Percentiles rank a stretch among this genome's conserved stretches.
Conservation (phyloP, 1,139 yeast genomes). For the Yamadazyma blattariae region DNA sequence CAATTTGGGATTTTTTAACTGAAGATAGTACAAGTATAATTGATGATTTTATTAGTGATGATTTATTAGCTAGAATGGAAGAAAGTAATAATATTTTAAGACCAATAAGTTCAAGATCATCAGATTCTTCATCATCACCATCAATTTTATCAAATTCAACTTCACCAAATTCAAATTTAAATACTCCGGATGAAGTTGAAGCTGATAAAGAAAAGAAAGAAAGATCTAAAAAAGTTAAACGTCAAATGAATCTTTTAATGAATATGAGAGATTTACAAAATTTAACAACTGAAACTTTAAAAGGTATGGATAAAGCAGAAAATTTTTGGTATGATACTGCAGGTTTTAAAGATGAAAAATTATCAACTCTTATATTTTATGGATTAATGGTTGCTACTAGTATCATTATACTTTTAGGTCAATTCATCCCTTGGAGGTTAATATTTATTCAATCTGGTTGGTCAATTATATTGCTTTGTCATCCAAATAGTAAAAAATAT, state of each 20-base stretch:
- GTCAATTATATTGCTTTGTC: constrained; percentile 47
- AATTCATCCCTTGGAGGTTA: constrained; percentile 65
- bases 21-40: constrained; percentile 43
- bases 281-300: constrained; percentile 54
- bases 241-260: constrained; percentile 45
- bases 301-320: constrained; percentile 52
- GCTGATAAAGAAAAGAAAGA: constrained; percentile 18
- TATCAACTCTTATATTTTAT: constrained; percentile 55
- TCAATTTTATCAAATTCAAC: constrained; percentile 1
- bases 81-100: constrained; percentile 10
- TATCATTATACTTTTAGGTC: constrained; percentile 51
- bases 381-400: constrained; percentile 33
- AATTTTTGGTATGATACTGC: constrained; percentile 60
- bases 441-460: constrained; percentile 58
- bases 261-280: constrained; percentile 65
- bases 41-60: constrained; percentile 32
- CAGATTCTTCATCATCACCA: constrained; percentile 16
- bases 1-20: constrained; percentile 48
- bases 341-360: constrained; percentile 68
- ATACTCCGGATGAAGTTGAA: constrained; percentile 14
- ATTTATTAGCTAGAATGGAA: constrained; percentile 13
- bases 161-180: constrained; percentile 5
- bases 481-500: constrained; percentile 51
- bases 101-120: constrained; percentile 20
- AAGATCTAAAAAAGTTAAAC: constrained; percentile 23